Evolutionary conservation across 2,329 filamentous ascomycete genomes (phyloP), one percentile per base, ranked within the genome.

Genomic region (Exophiala aquamarina): DNA sequence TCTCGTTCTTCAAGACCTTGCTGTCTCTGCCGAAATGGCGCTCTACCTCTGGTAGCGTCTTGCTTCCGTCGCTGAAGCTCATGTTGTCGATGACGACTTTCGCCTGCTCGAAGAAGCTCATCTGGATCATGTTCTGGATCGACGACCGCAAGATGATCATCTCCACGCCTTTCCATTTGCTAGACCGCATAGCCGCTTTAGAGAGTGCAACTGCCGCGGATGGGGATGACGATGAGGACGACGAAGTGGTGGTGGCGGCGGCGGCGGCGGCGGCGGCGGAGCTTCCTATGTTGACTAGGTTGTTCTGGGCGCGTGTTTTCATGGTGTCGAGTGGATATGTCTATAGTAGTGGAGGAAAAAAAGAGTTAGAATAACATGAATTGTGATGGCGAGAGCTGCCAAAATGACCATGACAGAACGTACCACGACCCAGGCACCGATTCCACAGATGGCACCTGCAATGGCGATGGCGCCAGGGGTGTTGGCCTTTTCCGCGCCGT

Each of bases 301-400:
- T 66, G 42, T 71, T 73, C 55, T 74, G 71, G 1, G 69, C 69
- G 13, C 71, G 71, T n/a, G 71, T 74, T 57, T 74, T 74, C 48
- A 69, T 67, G 2, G 71, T 73, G 49, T 74, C 71, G 9, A 74
- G 65, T 0, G 71, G 70, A 50, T 74, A 74, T 3, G 71, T 74
- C 71, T 74, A 38, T 11, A 18, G 32, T 31, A 31, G 28, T n/a
- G 52, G 37, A 26, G 19, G n/a, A n/a, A n/a, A n/a, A n/a, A n/a
- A n/a, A n/a, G n/a, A n/a, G n/a, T n/a, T n/a, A n/a, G n/a, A n/a
- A n/a, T n/a, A n/a, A n/a, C n/a, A n/a, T 11, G 23, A 26, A 26
- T 11, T 6, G 23, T 26, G 23, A 6, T 26, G 11, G 23, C 11
- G 11, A 26, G 23, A 26, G 23, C 6, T 26, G 6, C 11, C 6